phyloP scores from a whole-genome alignment of 2,329 filamentous ascomycete genomes.

The Aspergillus sp. region DNA sequence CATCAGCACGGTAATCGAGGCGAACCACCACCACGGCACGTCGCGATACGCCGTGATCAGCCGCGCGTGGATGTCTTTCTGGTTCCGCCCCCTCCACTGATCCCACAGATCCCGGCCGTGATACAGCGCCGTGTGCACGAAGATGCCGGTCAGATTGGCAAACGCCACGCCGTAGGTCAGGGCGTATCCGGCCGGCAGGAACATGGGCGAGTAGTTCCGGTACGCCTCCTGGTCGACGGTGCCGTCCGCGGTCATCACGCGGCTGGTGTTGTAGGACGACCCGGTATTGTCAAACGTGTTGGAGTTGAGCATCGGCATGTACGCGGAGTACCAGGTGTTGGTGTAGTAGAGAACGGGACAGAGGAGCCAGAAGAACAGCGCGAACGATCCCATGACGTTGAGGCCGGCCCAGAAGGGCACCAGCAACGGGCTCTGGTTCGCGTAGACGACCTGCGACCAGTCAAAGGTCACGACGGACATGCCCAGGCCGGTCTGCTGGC shows the following conservation, averaged over 20 bases:
- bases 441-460: slow-evolving; percentile 65
- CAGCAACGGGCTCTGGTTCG: slow-evolving; percentile 58
- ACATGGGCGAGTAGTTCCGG: slow-evolving; percentile 57
- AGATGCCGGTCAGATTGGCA: slow-evolving; percentile 56
- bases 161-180: slow-evolving; percentile 55
- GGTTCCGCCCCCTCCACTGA: slow-evolving; percentile 26
- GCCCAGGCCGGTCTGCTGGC: slow-evolving; percentile 58
- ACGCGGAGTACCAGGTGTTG: slow-evolving; percentile 51
- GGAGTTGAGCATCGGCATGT: slow-evolving; percentile 54
- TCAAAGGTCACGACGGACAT: slow-evolving; percentile 66
- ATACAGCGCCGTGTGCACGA: slow-evolving; percentile 31
- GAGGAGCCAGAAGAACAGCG: slow-evolving; percentile 38
- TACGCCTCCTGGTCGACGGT: slow-evolving; percentile 54
- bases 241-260: slow-evolving; percentile 51
- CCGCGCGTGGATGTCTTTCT: slow-evolving; percentile 37
- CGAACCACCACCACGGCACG: slow-evolving; percentile 43
- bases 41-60: slow-evolving; percentile 35
- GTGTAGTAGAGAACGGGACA: slow-evolving; percentile 41
- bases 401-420: slow-evolving; percentile 48
- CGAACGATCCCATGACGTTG: slow-evolving; percentile 39
- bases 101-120: slow-evolving; percentile 30
- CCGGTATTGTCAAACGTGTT: slow-evolving; percentile 59
- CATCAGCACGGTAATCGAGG: slow-evolving; percentile 29
- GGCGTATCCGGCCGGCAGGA: slow-evolving; percentile 52
- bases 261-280: slow-evolving; percentile 49